Evolutionary conservation across 495 filamentous ascomycete genomes (phyloP).

Genomic region (Xylaria grammica): DNA sequence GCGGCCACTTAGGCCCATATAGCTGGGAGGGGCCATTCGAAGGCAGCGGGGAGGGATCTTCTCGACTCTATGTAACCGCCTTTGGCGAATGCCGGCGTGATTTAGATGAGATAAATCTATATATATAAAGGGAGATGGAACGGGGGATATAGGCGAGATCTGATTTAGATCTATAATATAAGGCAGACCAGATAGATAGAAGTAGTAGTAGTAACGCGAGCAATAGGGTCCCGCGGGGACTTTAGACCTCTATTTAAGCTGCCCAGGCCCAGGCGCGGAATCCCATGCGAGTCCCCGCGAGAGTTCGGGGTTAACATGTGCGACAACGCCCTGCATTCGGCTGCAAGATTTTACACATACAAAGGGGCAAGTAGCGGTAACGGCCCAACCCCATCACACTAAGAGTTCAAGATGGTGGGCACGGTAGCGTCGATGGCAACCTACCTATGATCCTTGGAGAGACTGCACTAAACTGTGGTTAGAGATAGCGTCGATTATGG

Average conservation of each 20-base stretch:
- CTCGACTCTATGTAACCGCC: slow-evolving; percentile 5
- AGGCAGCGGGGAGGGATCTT: slow-evolving; percentile 7
- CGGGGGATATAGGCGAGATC: not conserved
- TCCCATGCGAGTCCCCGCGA: not conserved
- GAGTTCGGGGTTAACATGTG: slow-evolving; percentile 6
- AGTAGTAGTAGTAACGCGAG: not conserved
- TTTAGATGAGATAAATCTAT: slow-evolving; percentile 1
- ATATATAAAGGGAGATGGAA: not conserved
- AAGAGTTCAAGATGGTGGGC: not conserved
- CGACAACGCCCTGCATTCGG: not conserved
- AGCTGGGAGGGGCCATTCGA: slow-evolving; percentile 52
- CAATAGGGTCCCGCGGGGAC: not conserved
- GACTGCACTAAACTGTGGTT: not conserved
- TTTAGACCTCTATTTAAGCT: slow-evolving; percentile 11
- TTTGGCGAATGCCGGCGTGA: not conserved
- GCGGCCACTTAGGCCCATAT: slow-evolving; percentile 68
- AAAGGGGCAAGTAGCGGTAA: slow-evolving; percentile 6
- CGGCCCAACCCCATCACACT: not conserved
- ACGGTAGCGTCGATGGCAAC: not conserved
- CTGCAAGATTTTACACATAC: slow-evolving; percentile 9
- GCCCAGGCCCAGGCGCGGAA: not conserved
- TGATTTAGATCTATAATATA: slow-evolving; percentile 3
- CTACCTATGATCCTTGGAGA: not conserved
- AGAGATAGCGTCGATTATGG: slow-evolving; percentile 15
- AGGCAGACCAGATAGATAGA: not conserved